Conservation (phyloP, 225 moss, liverwort and hornwort genomes). For the Ulota crispa region DNA sequence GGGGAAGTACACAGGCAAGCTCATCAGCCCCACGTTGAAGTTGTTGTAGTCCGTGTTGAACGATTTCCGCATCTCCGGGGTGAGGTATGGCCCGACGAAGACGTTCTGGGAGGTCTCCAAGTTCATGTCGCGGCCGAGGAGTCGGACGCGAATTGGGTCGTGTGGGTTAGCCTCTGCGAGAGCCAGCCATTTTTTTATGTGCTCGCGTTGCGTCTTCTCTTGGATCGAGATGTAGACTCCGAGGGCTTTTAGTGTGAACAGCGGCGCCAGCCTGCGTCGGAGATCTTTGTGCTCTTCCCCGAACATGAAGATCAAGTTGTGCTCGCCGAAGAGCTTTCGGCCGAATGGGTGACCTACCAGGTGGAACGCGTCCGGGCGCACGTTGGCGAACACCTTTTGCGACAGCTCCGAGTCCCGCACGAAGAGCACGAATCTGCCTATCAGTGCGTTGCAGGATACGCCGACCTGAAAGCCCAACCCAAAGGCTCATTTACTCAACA, state of each 20-base stretch:
- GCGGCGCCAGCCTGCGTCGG: slow-evolving; percentile 77
- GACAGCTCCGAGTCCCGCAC: slow-evolving; percentile 88
- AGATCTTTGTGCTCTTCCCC: slow-evolving; percentile 89
- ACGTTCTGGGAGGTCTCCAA: slow-evolving; percentile 85
- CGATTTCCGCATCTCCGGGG: slow-evolving; percentile 36
- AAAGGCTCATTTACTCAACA: neutral
- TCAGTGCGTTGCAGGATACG: slow-evolving; percentile 70
- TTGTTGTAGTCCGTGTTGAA: slow-evolving; percentile 63
- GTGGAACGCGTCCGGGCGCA: slow-evolving; percentile 71
- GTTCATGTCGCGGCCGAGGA: slow-evolving; percentile 77
- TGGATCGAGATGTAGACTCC: slow-evolving; percentile 79
- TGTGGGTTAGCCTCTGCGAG: neutral
- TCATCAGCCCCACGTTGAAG: slow-evolving; percentile 80
- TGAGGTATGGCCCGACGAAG: slow-evolving; percentile 84
- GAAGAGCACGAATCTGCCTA: slow-evolving; percentile 77
- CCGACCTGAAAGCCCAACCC: slow-evolving; percentile 46
- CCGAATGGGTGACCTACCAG: slow-evolving; percentile 89
- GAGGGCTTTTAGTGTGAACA: slow-evolving; percentile 83
- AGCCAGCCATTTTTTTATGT: slow-evolving; percentile 61
- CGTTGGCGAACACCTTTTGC: slow-evolving; percentile 75
- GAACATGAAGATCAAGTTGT: slow-evolving; percentile 82
- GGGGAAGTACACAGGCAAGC: slow-evolving; percentile 69
- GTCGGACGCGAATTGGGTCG: slow-evolving; percentile 52
- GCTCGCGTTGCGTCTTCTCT: slow-evolving; percentile 67
- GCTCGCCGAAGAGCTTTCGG: slow-evolving; percentile 79